These are phyloP conservation scores for Exophiala sp. DNA, from an alignment of 2,329 filamentous ascomycete species.

Conservation along the genomic window DNA sequence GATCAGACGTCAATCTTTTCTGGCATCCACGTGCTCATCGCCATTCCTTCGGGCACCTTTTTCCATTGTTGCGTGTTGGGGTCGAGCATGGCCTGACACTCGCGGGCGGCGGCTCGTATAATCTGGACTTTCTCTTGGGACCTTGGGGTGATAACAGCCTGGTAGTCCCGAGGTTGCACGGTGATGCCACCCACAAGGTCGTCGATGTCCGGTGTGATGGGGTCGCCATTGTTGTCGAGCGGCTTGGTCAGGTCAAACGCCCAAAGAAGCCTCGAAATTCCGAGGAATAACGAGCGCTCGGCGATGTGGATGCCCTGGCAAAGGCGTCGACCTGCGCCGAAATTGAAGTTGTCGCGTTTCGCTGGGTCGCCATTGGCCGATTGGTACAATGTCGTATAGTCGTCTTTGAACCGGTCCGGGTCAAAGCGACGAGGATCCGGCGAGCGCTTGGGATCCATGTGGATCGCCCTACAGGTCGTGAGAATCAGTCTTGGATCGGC, in stretches of 20 bases:
- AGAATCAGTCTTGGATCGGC: too few species aligned
- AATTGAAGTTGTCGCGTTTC: constrained; percentile 30
- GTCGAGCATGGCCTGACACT: constrained; percentile 24
- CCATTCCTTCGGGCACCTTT: constrained; percentile 19
- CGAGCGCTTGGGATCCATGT: constrained; percentile 30
- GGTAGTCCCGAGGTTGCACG: neutral
- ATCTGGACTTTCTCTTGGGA: constrained; percentile 1
- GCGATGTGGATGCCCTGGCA: constrained; percentile 36
- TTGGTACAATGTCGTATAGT: constrained; percentile 31
- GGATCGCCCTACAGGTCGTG: constrained; percentile 11
- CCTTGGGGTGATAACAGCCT: constrained; percentile 1
- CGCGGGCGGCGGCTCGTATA: neutral
- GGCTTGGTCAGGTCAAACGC: constrained; percentile 29
- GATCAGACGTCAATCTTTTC: constrained; percentile 5
- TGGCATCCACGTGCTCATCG: constrained; percentile 5
- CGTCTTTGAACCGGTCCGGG: constrained; percentile 31
- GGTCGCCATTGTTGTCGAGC: constrained; percentile 9
- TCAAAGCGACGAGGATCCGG: constrained; percentile 32
- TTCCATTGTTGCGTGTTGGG: constrained; percentile 31
- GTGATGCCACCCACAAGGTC: constrained; percentile 1
- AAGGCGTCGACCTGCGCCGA: constrained; percentile 32
- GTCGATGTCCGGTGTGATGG: constrained; percentile 18
- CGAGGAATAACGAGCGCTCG: constrained; percentile 31
- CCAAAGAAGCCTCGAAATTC: constrained; percentile 32
- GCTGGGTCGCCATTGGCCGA: constrained; percentile 31